phyloP scores from a whole-genome alignment of 495 filamentous ascomycete genomes.

The Acidiella bohemica region DNA sequence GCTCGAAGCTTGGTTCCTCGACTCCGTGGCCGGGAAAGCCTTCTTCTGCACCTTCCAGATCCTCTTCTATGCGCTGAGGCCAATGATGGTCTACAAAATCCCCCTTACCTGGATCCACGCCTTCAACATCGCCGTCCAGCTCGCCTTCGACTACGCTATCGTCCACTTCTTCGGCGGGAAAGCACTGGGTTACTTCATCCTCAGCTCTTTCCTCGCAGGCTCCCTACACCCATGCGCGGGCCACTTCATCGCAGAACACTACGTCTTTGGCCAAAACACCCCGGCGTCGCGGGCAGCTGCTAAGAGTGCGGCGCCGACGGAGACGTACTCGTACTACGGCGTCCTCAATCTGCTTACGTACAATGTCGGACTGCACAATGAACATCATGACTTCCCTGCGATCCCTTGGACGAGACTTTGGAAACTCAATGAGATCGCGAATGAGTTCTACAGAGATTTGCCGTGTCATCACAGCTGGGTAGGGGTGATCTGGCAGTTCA shows the following conservation, averaged over 20 bases:
- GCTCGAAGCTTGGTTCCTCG: constrained; percentile 82
- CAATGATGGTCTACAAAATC: constrained; percentile 84
- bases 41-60: constrained; percentile 99
- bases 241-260: constrained; percentile 99
- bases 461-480: constrained; percentile 82
- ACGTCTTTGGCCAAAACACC: constrained; percentile 65
- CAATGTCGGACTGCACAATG: constrained; percentile 94
- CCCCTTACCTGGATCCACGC: constrained; percentile 77
- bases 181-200: constrained; percentile 61
- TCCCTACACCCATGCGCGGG: constrained; percentile 88
- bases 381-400: constrained; percentile 97
- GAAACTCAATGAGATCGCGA: constrained; percentile 60
- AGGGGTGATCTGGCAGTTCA: constrained; percentile 88
- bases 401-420: constrained; percentile 84
- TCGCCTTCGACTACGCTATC: constrained; percentile 63
- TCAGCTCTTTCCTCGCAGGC: constrained; percentile 85
- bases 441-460: constrained; percentile 83
- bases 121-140: constrained; percentile 62
- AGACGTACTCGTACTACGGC: constrained; percentile 97
- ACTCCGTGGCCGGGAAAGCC: constrained; percentile 92
- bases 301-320: constrained; percentile 53
- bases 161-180: constrained; percentile 42
- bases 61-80: constrained; percentile 96
- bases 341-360: constrained; percentile 85
- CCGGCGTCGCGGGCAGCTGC: constrained; percentile 31